phyloP scores from a whole-genome alignment of 2,329 filamentous ascomycete species.

The Zarea fungicola region DNA sequence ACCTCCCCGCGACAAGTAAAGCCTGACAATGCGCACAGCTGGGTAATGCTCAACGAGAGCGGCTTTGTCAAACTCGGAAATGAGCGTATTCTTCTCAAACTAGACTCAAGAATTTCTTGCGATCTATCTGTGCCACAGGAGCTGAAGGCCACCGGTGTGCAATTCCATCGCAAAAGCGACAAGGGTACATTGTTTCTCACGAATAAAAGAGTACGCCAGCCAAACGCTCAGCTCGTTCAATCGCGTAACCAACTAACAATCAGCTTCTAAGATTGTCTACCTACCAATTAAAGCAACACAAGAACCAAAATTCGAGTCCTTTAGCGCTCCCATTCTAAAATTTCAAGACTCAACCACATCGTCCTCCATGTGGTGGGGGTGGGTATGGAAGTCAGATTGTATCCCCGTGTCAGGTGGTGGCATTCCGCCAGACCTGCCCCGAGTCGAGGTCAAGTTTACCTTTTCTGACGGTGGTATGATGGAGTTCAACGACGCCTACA shows the following conservation, averaged over 20 bases:
- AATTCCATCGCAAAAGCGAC: constrained; percentile 66
- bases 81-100: constrained; percentile 76
- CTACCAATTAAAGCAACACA: constrained; percentile 66
- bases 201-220: constrained; percentile 67
- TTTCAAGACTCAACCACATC: constrained; percentile 76
- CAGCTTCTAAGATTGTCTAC: constrained; percentile 67
- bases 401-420: constrained; percentile 79
- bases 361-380: constrained; percentile 86
- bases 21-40: constrained; percentile 57
- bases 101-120: constrained; percentile 72
- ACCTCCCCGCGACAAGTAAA: constrained; percentile 32
- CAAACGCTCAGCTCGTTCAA: background rate
- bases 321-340: constrained; percentile 82
- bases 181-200: constrained; percentile 75
- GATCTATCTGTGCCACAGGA: constrained; percentile 67
- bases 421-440: constrained; percentile 66
- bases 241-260: constrained; percentile 7
- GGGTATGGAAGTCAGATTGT: constrained; percentile 78
- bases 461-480: constrained; percentile 96
- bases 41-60: constrained; percentile 85
- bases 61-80: constrained; percentile 80
- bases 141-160: constrained; percentile 52
- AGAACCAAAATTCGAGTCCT: constrained; percentile 66
- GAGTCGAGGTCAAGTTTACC: constrained; percentile 75
- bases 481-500: constrained; percentile 79